Evolutionary conservation across 2,329 filamentous ascomycete species (phyloP), one percentile per base, ranked within the genome.

Genomic region (Penicillium sp.): DNA sequence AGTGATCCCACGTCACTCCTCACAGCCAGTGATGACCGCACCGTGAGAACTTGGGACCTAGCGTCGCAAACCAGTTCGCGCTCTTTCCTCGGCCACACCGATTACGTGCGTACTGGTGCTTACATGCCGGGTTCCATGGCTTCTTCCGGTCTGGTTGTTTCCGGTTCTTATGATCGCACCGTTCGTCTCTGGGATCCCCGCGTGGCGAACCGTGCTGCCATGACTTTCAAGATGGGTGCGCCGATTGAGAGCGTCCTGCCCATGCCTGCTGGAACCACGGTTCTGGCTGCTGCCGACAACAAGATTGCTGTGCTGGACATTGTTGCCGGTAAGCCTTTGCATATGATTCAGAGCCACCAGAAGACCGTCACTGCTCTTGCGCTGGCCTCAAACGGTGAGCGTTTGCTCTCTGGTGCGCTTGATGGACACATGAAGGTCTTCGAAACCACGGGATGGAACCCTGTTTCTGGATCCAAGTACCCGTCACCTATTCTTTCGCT

Each of bases 401-500:
- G 94, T 47, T 82, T 99, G 53, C 84, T 99, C 50, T 92, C 88
- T 61, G 94, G 92, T 74, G 92, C 88, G 18, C 81, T 99, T 43
- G 94, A 99, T 72, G 95, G 94, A 9, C 94, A 97, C 75, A 87
- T 97, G 77, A 99, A 99, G 77, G 86, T 99, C 38, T 97, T 96
- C 67, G 93, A 97, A 76, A 97, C 92, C 1, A 87, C 87, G 1
- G 88, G 86, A 47, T 99, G 94, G 94, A 96, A 97, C 70, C 90
- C 97, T 7, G 92, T 97, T n/a, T 89, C 91, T 38, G 93, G 91
- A 48, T 86, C 89, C 57, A 99, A 97, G 76, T 99, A 97, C 75
- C 88, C 91, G 5, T 90, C 91, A 1, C 94, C 94, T 1, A 89
- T 99, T 54, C 84, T 99, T 11, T 90, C 91, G 9, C 83, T 97